phyloP scores from a whole-genome alignment of 2,329 filamentous ascomycete genomes.

The Ceratocystis papillata region DNA sequence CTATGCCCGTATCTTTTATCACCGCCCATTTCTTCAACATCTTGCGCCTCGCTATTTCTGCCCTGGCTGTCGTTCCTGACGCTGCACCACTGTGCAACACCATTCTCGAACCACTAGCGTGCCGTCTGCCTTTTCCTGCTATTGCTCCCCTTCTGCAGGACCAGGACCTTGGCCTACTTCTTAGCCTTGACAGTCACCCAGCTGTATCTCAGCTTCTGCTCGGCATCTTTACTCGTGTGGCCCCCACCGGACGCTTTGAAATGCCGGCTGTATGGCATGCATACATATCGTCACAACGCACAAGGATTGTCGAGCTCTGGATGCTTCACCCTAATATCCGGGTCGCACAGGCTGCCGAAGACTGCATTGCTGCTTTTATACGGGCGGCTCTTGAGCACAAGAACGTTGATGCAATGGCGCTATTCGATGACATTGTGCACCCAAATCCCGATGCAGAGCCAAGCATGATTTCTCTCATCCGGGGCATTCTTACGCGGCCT shows the following conservation, averaged over 20 bases:
- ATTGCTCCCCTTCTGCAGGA: slow-evolving; percentile 15
- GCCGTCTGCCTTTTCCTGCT: slow-evolving; percentile 12
- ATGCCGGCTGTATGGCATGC: slow-evolving; percentile 17
- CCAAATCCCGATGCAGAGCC: not conserved
- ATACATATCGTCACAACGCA: slow-evolving; percentile 6
- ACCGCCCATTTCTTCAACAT: slow-evolving; percentile 17
- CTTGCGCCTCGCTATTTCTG: slow-evolving; percentile 17
- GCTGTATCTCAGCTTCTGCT: slow-evolving; percentile 17
- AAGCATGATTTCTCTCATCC: slow-evolving; percentile 3
- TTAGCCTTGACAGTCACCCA: slow-evolving; percentile 3
- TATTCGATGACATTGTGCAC: slow-evolving; percentile 12
- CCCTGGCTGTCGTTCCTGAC: slow-evolving; percentile 13
- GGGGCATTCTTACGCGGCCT: not conserved
- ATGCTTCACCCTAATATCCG: slow-evolving; percentile 15
- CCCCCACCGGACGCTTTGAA: not conserved
- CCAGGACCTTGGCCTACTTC: slow-evolving; percentile 17
- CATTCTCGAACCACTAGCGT: slow-evolving; percentile 14
- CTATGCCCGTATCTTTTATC: slow-evolving; percentile 15
- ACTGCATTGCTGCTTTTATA: slow-evolving; percentile 15
- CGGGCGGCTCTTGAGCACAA: not conserved
- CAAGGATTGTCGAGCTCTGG: slow-evolving; percentile 21
- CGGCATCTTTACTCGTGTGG: slow-evolving; percentile 10
- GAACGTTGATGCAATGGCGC: not conserved
- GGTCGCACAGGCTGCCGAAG: slow-evolving; percentile 15
- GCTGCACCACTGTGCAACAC: slow-evolving; percentile 14